Evolutionary conservation across 2,329 filamentous ascomycete genomes (phyloP).

Genomic region (Arthrobotrys pseudoclavata): DNA sequence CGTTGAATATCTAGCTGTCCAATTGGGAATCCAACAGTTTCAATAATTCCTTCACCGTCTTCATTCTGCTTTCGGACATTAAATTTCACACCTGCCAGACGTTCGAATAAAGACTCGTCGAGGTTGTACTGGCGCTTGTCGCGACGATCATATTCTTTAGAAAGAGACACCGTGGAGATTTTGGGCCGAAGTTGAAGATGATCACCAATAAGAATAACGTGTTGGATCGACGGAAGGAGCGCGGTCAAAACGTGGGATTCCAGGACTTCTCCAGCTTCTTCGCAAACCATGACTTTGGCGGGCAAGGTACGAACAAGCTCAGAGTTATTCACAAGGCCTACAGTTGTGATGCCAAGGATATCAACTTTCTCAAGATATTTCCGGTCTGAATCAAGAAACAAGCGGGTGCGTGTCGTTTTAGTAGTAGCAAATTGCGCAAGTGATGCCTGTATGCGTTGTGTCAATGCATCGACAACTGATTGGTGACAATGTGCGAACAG

Average conservation of each 20-base stretch:
- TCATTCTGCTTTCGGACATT: conserved; percentile 63
- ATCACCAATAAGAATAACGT: conserved; percentile 76
- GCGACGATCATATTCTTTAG: conserved; percentile 70
- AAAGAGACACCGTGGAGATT: conserved; percentile 72
- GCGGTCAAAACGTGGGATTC: conserved; percentile 75
- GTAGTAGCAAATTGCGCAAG: conserved; percentile 30
- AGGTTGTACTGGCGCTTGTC: conserved; percentile 67
- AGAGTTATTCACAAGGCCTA: conserved; percentile 71
- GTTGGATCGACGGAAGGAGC: conserved; percentile 73
- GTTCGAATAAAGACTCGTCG: conserved; percentile 75
- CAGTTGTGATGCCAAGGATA: conserved; percentile 74
- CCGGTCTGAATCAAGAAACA: conserved; percentile 65
- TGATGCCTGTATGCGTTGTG: conserved; percentile 18
- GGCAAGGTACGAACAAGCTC: conserved; percentile 69
- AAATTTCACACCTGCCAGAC: conserved; percentile 67
- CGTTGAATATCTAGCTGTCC: conserved; percentile 72
- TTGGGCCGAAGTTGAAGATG: conserved; percentile 74
- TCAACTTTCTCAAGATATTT: conserved; percentile 66
- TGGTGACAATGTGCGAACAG: conserved; percentile 31
- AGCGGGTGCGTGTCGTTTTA: conserved; percentile 36
- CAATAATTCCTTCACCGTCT: conserved; percentile 64
- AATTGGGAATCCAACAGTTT: conserved; percentile 64
- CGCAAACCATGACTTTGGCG: conserved; percentile 74
- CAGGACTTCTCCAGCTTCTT: conserved; percentile 78
- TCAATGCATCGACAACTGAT: conserved; percentile 24